Percentiles rank a stretch among this genome's conserved stretches.
Conservation (phyloP, 768 basidiomycete genomes). For the Zangia roseola region DNA sequence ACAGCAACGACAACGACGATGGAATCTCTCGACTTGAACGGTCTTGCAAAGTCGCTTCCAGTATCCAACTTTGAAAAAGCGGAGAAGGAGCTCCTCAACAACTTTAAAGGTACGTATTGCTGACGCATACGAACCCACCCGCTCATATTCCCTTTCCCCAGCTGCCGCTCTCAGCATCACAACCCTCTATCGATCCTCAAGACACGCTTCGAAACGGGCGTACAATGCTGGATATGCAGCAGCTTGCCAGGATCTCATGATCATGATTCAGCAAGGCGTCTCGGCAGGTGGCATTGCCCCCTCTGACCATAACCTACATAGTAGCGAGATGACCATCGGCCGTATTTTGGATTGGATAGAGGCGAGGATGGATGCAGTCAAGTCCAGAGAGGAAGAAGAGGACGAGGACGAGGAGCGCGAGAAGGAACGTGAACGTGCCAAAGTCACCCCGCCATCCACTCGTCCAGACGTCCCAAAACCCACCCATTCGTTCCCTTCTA, state of each 20-base stretch:
- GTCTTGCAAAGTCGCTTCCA: constrained; percentile 73
- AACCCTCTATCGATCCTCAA: constrained; percentile 78
- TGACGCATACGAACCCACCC: not conserved
- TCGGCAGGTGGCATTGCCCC: constrained; percentile 52
- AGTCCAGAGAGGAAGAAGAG: constrained; percentile 73
- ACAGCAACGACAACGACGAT: constrained; percentile 34
- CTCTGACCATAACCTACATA: constrained; percentile 43
- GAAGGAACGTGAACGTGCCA: constrained; percentile 45
- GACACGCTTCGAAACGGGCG: constrained; percentile 72
- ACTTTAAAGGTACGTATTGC: constrained; percentile 64
- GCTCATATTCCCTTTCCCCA: constrained; percentile 33
- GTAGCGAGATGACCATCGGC: constrained; percentile 70
- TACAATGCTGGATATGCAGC: constrained; percentile 80
- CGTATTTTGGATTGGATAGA: constrained; percentile 85
- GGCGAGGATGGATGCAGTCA: constrained; percentile 74
- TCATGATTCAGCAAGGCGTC: constrained; percentile 82
- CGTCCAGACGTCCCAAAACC: constrained; percentile 22
- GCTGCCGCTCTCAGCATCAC: constrained; percentile 84
- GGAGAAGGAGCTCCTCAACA: constrained; percentile 77
- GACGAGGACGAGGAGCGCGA: constrained; percentile 78
- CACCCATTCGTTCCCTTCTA: constrained; percentile 14
- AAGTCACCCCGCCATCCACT: constrained; percentile 24
- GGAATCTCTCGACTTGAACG: constrained; percentile 80
- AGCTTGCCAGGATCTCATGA: constrained; percentile 77
- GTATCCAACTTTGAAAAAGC: constrained; percentile 68